These are phyloP conservation scores for Mortierella sp. DNA, from an alignment of 371 early-diverging fungal genomes.

Conservation along the genomic window DNA sequence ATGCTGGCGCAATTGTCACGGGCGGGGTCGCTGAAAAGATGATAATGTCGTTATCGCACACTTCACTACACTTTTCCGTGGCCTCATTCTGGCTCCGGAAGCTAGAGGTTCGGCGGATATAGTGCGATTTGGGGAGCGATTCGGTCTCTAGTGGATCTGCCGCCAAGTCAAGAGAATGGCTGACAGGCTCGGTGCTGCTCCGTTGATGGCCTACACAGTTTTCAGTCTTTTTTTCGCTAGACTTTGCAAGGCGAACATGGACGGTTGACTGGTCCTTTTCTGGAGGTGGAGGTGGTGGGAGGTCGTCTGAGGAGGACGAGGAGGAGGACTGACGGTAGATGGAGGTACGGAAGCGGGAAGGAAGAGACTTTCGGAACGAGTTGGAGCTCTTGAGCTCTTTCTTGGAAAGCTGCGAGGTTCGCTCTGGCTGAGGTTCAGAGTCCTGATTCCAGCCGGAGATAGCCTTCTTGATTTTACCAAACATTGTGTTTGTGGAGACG, in stretches of 20 bases:
- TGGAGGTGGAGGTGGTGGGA: slow-evolving; percentile 6
- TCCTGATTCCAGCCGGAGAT: slow-evolving; percentile 44
- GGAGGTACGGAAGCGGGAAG: slow-evolving; percentile 34
- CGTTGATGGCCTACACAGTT: no score
- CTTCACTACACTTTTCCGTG: slow-evolving; percentile 13
- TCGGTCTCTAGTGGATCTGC: background rate
- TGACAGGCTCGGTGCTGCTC: no score
- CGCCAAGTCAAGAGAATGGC: no score
- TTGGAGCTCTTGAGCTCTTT: slow-evolving; percentile 13
- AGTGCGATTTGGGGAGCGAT: slow-evolving; percentile 18
- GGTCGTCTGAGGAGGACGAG: slow-evolving; percentile 24
- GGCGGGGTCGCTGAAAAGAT: slow-evolving; percentile 50
- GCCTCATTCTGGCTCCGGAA: slow-evolving; percentile 20
- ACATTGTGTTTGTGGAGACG: slow-evolving; percentile 15
- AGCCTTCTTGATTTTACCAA: slow-evolving; percentile 50
- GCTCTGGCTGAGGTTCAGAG: slow-evolving; percentile 1
- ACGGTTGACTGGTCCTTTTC: background rate
- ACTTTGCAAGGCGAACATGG: no score
- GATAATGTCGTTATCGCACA: slow-evolving; percentile 41
- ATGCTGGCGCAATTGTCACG: slow-evolving; percentile 34
- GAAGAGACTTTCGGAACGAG: slow-evolving; percentile 33
- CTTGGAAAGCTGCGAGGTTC: slow-evolving; percentile 7
- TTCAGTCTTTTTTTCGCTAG: no score
- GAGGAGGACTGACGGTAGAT: slow-evolving; percentile 13
- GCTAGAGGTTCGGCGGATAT: slow-evolving; percentile 46